Evolutionary conservation across 352 stramenopile genomes (phyloP).

Genomic region (Phytophthora lateralis): DNA sequence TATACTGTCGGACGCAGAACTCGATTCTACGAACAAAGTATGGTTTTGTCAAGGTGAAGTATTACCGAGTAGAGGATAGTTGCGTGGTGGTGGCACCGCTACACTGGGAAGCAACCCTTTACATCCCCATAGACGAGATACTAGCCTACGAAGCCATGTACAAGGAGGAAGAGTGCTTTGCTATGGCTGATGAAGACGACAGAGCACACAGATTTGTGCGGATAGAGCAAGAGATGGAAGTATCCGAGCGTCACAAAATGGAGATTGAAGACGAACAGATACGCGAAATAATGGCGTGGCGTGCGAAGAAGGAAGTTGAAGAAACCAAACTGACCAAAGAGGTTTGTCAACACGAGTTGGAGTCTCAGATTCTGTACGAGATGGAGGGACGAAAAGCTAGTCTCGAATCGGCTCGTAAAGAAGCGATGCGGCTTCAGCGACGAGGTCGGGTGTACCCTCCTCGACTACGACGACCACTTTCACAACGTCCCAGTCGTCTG

Average conservation of each 20-base stretch:
- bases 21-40: slow-evolving; percentile 54
- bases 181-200: slow-evolving; percentile 57
- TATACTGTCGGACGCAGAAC: slow-evolving; percentile 49
- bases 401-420: slow-evolving; percentile 32
- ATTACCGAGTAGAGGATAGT: slow-evolving; percentile 59
- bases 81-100: slow-evolving; percentile 51
- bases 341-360: slow-evolving; percentile 52
- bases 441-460: slow-evolving; percentile 40
- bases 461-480: slow-evolving; percentile 29
- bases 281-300: slow-evolving; percentile 43
- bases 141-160: slow-evolving; percentile 47
- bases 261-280: slow-evolving; percentile 48
- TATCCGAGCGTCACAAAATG: slow-evolving; percentile 42
- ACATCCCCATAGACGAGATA: slow-evolving; percentile 49
- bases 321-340: slow-evolving; percentile 29
- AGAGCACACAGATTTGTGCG: slow-evolving; percentile 23
- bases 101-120: slow-evolving; percentile 62
- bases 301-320: slow-evolving; percentile 44
- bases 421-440: slow-evolving; percentile 42
- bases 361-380: slow-evolving; percentile 59
- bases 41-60: slow-evolving; percentile 49
- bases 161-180: slow-evolving; percentile 49
- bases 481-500: slow-evolving; percentile 35
- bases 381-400: slow-evolving; percentile 25
- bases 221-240: slow-evolving; percentile 27